Evolutionary conservation across 371 early-diverging fungal genomes (phyloP), one percentile per base, ranked within the genome.

Genomic region (Synchytrium microbalum): DNA sequence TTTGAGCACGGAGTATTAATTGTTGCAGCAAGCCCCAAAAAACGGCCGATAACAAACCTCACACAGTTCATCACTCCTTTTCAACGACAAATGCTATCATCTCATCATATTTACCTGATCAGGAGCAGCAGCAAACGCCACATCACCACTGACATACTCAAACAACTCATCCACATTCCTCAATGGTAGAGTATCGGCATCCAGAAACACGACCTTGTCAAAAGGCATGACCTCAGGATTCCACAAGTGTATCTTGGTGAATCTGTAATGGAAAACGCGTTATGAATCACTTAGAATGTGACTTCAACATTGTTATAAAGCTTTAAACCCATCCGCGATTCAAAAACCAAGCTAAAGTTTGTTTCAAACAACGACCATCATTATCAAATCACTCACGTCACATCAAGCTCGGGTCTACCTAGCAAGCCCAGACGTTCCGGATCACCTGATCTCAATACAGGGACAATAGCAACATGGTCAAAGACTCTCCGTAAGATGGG

Each of bases 191-290:
- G 88, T 86, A 67, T 95, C 98, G 0, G 95, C 92, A 69, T 95
- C 98, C 58, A 97, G 67, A 70, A 91, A 97, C 33, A 88, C 86
- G 28, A 93, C 73, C 54, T 86, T 84, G 24, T 76, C 72, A 67
- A 80, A 88, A 32, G 84, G 78, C 27, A 90, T 77, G 14, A 82
- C 75, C 13, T 64, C 61, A 28, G 79, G 76, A 63, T 77, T 61
- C 84, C 90, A 95, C 30, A 89, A 78, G 67, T 94, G 89, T 33
- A 95, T 72, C 74, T 96, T 96, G 19, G 96, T 94, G 63, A 87
- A 84, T n/a, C n/a, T n/a, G n/a, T n/a, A n/a, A n/a, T n/a, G n/a
- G n/a, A n/a, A n/a, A n/a, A n/a, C n/a, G n/a, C n/a, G n/a, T n/a
- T n/a, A n/a, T n/a, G n/a, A n/a, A n/a, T n/a, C n/a, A n/a, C n/a